Evolutionary conservation across 768 basidiomycete genomes (phyloP), one percentile per base, ranked within the genome.

Genomic region (Nidularia pulvinata): DNA sequence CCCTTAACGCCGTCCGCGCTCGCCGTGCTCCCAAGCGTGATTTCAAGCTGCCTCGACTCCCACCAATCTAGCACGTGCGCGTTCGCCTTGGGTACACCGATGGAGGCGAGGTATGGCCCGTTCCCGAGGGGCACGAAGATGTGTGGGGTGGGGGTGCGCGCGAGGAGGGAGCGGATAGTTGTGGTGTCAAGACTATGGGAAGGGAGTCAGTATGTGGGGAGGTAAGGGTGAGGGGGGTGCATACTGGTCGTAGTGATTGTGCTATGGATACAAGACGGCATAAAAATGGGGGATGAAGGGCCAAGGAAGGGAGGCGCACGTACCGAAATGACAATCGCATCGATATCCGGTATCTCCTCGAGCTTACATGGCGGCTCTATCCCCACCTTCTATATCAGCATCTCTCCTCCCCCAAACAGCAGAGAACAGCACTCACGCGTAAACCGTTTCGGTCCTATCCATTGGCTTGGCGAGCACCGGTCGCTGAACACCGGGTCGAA

Each of bases 51-150:
- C 51, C 70, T 71, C 6, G 69, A 69, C 22, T 83, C 77, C 82
- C 84, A 86, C 86, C 86, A 89, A 62, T 89, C 86, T 61, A 88
- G 67, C 60, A 79, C 78, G 52, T 82, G 77, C 7, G 77, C 70
- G 42, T 78, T 63, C 4, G 65, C 61, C 1, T 63, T 56, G 0
- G 75, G 70, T 16, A 82, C 68, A 5, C 73, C 73, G 14, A 80
- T 61, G 5, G 59, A 60, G 4, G 60, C 57, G 61, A 86, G 76
- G 62, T 67, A 79, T 5, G 62, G 50, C 2, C 61, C 62, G 58
- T 84, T 86, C 36, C 82, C 82, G 11, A 86, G 71, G 0, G 84
- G 83, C 1, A 83, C 76, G 59, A 87, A 84, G 61, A 86, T 74
- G 56, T 82, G 79, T 0, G 84, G 75, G 1, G 58, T 61, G 33